phyloP scores from a whole-genome alignment of 345 rosid genomes.

The Zanthoxylum bungeanum region DNA sequence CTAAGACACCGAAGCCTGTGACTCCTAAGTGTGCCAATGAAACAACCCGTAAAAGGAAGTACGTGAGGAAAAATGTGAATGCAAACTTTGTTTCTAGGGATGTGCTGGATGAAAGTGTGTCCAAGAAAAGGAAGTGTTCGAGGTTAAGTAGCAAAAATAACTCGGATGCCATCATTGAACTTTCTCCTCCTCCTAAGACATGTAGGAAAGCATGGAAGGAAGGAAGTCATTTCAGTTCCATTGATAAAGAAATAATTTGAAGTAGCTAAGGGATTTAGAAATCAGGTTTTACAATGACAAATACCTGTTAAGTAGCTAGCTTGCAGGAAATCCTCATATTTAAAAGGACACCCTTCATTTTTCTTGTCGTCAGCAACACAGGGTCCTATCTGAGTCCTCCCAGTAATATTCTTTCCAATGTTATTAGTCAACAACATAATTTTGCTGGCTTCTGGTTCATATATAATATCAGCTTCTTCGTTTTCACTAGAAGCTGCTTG shows the following conservation, averaged over 20 bases:
- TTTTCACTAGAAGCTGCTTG: too few relatives aligned
- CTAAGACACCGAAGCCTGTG: conserved; percentile 14
- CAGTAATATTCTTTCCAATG: too few relatives aligned
- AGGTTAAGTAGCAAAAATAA: not conserved
- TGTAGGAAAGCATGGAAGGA: conserved; percentile 1
- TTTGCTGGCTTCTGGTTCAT: too few relatives aligned
- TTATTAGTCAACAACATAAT: too few relatives aligned
- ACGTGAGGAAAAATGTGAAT: not conserved
- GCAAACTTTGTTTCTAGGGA: not conserved
- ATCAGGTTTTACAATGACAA: not conserved
- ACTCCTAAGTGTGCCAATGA: not conserved
- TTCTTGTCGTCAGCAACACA: not conserved
- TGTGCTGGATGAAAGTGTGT: not conserved
- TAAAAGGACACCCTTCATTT: not conserved
- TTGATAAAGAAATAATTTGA: too few relatives aligned
- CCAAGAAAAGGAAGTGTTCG: conserved; percentile 11
- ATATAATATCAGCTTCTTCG: too few relatives aligned
- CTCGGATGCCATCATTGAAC: not conserved
- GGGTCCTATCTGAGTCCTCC: not conserved
- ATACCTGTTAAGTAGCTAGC: conserved; percentile 6
- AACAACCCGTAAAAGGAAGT: conserved; percentile 9
- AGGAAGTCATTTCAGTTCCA: too few relatives aligned
- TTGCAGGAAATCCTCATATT: not conserved
- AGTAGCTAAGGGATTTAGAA: too few relatives aligned
- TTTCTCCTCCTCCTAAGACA: not conserved